These are phyloP conservation scores for Aureobasidium vineae DNA, from an alignment of 2,329 filamentous ascomycete genomes.

Conservation along the genomic window DNA sequence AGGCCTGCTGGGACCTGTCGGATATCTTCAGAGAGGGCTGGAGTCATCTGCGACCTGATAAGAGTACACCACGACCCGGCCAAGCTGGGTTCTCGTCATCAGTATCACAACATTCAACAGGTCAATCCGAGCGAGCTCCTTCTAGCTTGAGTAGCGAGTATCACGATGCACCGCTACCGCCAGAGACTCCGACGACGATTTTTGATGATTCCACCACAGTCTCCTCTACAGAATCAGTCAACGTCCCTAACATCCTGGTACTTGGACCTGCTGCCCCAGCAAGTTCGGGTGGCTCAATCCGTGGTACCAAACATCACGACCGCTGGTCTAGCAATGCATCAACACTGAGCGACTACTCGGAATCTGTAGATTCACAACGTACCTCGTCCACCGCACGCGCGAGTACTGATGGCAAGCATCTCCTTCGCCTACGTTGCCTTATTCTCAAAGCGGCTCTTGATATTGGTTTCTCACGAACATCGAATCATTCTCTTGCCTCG, in stretches of 20 bases:
- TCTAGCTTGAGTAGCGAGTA: slow-evolving; percentile 50
- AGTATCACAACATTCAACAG: not conserved
- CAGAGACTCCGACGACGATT: slow-evolving; percentile 91
- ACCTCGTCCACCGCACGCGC: slow-evolving; percentile 72
- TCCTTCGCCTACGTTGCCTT: slow-evolving; percentile 73
- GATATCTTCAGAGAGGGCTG: slow-evolving; percentile 91
- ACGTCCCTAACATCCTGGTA: slow-evolving; percentile 83
- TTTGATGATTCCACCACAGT: slow-evolving; percentile 78
- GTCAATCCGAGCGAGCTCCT: slow-evolving; percentile 40
- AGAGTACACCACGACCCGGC: slow-evolving; percentile 77
- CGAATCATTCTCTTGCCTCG: slow-evolving; percentile 59
- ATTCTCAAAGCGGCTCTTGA: slow-evolving; percentile 85
- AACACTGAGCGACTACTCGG: slow-evolving; percentile 75
- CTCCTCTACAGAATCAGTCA: slow-evolving; percentile 68
- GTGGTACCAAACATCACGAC: slow-evolving; percentile 58
- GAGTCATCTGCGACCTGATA: slow-evolving; percentile 82
- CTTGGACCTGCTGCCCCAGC: slow-evolving; percentile 62
- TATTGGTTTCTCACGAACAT: slow-evolving; percentile 69
- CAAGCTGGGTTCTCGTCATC: slow-evolving; percentile 66
- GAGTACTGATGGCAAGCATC: slow-evolving; percentile 72
- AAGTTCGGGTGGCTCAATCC: slow-evolving; percentile 38
- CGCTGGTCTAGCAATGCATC: slow-evolving; percentile 78
- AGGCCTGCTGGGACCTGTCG: slow-evolving; percentile 92
- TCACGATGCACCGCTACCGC: slow-evolving; percentile 53
- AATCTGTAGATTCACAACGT: slow-evolving; percentile 56